Evolutionary conservation across 768 basidiomycete genomes (phyloP).

Genomic region (Lyophyllum atratum): DNA sequence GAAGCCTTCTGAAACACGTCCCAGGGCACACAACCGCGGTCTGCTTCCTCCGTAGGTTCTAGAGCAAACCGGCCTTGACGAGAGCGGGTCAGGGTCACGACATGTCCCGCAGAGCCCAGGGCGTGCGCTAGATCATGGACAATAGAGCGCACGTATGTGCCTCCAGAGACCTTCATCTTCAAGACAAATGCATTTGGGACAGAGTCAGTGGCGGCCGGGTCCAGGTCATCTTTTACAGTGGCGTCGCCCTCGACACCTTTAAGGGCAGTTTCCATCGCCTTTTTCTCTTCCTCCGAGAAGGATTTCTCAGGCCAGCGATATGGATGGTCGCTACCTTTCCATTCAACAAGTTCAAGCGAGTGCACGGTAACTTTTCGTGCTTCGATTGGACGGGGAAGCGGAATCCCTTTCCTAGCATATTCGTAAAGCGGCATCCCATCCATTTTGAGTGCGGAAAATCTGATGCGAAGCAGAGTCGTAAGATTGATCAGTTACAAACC

Average conservation of each 20-base stretch:
- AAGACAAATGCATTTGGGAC: slow-evolving; percentile 81
- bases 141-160: slow-evolving; percentile 95
- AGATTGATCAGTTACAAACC: neutral
- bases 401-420: slow-evolving; percentile 89
- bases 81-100: slow-evolving; percentile 87
- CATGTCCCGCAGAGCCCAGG: slow-evolving; percentile 88
- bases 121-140: slow-evolving; percentile 90
- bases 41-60: slow-evolving; percentile 48
- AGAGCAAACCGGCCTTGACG: slow-evolving; percentile 83
- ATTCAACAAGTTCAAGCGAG: slow-evolving; percentile 75
- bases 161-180: slow-evolving; percentile 92
- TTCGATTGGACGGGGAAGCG: slow-evolving; percentile 94
- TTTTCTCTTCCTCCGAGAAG: slow-evolving; percentile 68
- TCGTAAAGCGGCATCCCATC: slow-evolving; percentile 95
- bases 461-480: slow-evolving; percentile 30
- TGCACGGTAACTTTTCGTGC: slow-evolving; percentile 81
- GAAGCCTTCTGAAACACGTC: slow-evolving; percentile 67
- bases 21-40: slow-evolving; percentile 71
- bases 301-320: slow-evolving; percentile 77
- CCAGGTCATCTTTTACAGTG: slow-evolving; percentile 41
- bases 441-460: slow-evolving; percentile 99
- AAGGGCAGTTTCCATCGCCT: slow-evolving; percentile 67
- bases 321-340: slow-evolving; percentile 73
- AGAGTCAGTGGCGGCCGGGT: slow-evolving; percentile 30
- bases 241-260: slow-evolving; percentile 44